Evolutionary conservation across 2,329 filamentous ascomycete genomes (phyloP), one percentile per base, ranked within the genome.

Genomic region (Didymella pinodella): DNA sequence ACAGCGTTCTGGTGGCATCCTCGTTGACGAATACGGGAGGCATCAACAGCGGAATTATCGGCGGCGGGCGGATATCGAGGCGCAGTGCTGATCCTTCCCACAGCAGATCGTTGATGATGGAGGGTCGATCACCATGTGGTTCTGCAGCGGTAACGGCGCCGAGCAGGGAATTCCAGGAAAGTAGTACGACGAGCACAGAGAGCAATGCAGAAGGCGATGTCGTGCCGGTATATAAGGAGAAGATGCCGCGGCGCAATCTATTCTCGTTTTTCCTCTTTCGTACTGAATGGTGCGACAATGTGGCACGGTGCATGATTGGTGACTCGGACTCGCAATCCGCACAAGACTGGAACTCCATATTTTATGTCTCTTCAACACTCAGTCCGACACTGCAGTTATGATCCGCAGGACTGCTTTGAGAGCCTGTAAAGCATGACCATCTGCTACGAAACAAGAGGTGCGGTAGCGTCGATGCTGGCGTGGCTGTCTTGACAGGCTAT

Each of bases 221-320:
- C 47, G 44, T 55, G 38, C 26, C 32, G n/a, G 59, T 59, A 64
- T 63, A 67, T 59, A 67, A 64, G 61, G 62, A 61, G 55, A 58
- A 43, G 54, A 55, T 59, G 57, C 60, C 59, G 62, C 61, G 57
- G 52, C 51, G 36, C 52, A 55, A 64, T 61, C 58, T 58, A 57
- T 66, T 63, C 55, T 61, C 64, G 62, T 66, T 63, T 55, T 66
- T 61, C 62, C 59, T 61, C 52, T 63, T 62, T 57, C 48, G 64
- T 51, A 57, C 57, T 62, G 63, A 61, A 74, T 76, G 74, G 74
- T 75, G 73, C 69, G 70, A 75, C 74, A 69, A n/a, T 48, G 48
- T 52, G 56, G 60, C 60, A 54, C 59, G 54, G 62, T 59, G 55
- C 60, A 54, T 63, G 61, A 65, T 57, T 66, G 59, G 63, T 63